Base-by-base conservation (phyloP, 306 rosid genomes). In the Cicer arietinum region DNA sequence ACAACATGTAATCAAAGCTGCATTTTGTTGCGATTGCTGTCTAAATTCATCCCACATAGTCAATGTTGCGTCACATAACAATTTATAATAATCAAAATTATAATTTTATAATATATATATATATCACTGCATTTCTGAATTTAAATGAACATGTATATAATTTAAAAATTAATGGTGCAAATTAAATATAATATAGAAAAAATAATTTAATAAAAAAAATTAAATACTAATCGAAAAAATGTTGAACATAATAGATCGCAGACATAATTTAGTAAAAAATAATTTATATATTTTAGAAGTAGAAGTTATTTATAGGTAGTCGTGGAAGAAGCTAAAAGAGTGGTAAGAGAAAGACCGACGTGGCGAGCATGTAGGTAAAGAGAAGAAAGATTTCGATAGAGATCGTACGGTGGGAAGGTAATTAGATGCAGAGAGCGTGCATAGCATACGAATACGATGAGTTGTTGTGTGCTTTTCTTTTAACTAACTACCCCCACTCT, bases 321-420 rank as follows among this genome's bases (percentile, higher is more conserved):
- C 2, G 52, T 3, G 10, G 52, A 2, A 0, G 54, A 48, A 48
- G 17, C 16, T 12, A 22, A 25, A 25, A 47, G 41, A 43, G 17
- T 69, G 71, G 61, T 8, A 35, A 0, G 0, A 11, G 39, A 41
- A 2, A 25, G 13, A 10, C 37, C 68, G 67, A 80, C 86, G 87
- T 84, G 89, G 65, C 37, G 11, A 7, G 14, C 72, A 73, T 12
- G 18, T 7, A 78, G 7, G 3, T 0, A 20, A 2, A 2, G 2
- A 11, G 6, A 22, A 50, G 39, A 22, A 62, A 22, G 16, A 66
- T 67, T 20, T 3, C 2, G 14, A 22, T 43, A 11, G 22, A 0
- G 0, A 80, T 84, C 85, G 8, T 20, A 70, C 53, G 76, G 90
- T 74, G 40, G 62, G 39, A 50, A 7, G 8, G 17, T 6, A 13